Base-by-base conservation (phyloP, 2,329 filamentous ascomycete genomes). In the Ascochyta pisi region DNA sequence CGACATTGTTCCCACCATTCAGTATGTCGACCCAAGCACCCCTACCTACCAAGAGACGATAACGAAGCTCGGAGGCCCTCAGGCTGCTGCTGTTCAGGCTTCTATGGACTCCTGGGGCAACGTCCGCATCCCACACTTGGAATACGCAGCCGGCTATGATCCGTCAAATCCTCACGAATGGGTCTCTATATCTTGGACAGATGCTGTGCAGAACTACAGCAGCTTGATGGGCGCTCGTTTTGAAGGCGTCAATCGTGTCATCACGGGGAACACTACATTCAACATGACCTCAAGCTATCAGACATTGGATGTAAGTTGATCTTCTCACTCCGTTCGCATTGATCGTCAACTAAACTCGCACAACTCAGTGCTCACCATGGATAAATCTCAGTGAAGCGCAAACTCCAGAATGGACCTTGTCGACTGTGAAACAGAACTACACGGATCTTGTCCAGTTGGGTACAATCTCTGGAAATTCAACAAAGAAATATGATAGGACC, bases 181-280 rank as follows among this genome's bases (percentile, higher is more conserved):
- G 57, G 8, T 60, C 16, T 6, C 33, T 7, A 45, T 43, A 4
- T 35, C 57, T 15, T 57, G 57, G 54, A 31, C 37, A 12, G 16
- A 57, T 10, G 4, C 31, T 13, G n/a, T 50, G 9, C 53, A 46
- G 19, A 57, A 57, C 27, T 57, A 60, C 31, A 54, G 53, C 24
- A 60, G 57, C 29, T 42, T 57, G 16, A 9, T 60, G 13, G 49
- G 54, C 1, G 57, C 50, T 24, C 57, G 50, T n/a, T 34, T 60
- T 2, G 43, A 46, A 23, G 57, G 50, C 22, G 27, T 57, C 1
- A 23, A 57, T 37, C 54, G 53, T 10, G 16, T 19, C 12, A 47
- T 51, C 19, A 24, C 19, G 22, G 57, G 53, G 3, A 59, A 59
- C 31, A 59, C 51, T 3, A 51, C 46, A 2, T 43, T 43, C 48